A percentile compares a stretch with the other conserved stretches of the same genome.
These are phyloP conservation scores for Lepiota brunneoincarnata DNA, from an alignment of 768 basidiomycete species.

Conservation along the genomic window DNA sequence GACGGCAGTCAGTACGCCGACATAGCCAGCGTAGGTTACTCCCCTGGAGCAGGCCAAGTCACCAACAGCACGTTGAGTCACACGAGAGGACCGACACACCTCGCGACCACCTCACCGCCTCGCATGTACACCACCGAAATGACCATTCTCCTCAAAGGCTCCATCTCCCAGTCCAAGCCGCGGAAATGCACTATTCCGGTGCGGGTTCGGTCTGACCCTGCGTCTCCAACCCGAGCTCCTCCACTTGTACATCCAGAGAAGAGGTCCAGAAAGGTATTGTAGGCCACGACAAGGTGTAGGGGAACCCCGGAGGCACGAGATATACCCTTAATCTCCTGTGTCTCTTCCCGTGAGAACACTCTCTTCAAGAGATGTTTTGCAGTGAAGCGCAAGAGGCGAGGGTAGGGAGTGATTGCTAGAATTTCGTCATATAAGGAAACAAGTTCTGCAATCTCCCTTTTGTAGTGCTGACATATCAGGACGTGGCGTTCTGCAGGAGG, in stretches of 20 bases:
- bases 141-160: constrained; percentile 28
- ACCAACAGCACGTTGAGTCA: not conserved
- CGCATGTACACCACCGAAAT: constrained; percentile 33
- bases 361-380: constrained; percentile 24
- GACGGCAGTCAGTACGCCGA: constrained; percentile 36
- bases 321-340: constrained; percentile 33
- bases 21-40: constrained; percentile 38
- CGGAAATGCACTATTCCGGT: constrained; percentile 33
- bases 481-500: constrained; percentile 27
- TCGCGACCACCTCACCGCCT: constrained; percentile 28
- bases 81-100: constrained; percentile 22
- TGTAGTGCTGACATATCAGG: constrained; percentile 29
- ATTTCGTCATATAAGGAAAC: constrained; percentile 26
- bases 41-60: constrained; percentile 18
- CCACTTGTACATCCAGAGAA: constrained; percentile 36
- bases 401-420: constrained; percentile 21
- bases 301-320: constrained; percentile 25
- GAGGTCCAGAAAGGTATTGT: constrained; percentile 36
- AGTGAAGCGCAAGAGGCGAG: constrained; percentile 21
- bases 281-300: constrained; percentile 32
- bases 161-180: constrained; percentile 37
- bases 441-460: constrained; percentile 22
- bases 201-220: constrained; percentile 10
- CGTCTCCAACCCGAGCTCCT: constrained; percentile 24
- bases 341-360: constrained; percentile 31